A percentile compares a stretch with the other conserved stretches of the same genome.
These are phyloP conservation scores for Helianthus annuus DNA, from an alignment of 129 eudicot species.

Conservation along the genomic window DNA sequence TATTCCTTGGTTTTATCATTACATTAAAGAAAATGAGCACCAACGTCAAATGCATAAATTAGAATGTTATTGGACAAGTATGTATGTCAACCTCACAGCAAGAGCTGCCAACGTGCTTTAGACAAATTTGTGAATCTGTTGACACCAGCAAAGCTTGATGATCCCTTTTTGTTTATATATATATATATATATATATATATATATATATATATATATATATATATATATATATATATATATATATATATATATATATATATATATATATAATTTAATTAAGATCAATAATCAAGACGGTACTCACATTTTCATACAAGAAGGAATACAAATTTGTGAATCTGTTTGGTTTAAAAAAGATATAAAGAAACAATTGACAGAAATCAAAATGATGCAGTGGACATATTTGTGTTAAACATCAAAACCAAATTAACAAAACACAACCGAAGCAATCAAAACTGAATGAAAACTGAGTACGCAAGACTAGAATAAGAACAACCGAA, in stretches of 20 bases:
- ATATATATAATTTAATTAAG: background rate
- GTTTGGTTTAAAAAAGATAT: no score
- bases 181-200: background rate
- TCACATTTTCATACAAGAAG: no score
- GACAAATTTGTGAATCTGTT: constrained; percentile 31
- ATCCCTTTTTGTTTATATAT: background rate
- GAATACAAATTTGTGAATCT: no score
- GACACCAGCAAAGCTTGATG: constrained; percentile 19
- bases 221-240: background rate
- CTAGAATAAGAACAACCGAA: no score
- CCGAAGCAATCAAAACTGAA: no score
- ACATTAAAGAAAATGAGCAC: background rate
- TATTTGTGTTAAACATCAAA: no score
- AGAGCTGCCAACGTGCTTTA: background rate
- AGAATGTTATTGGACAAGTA: background rate
- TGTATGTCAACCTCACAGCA: constrained; percentile 20
- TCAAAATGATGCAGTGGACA: no score
- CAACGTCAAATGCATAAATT: background rate
- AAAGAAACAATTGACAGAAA: no score
- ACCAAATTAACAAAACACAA: no score
- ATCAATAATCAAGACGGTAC: background rate
- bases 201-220: background rate
- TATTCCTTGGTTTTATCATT: constrained; percentile 15
- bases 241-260: background rate
- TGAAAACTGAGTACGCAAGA: no score